Conservation (phyloP, 495 filamentous ascomycete genomes). For the Tuber microsphaerosporum region DNA sequence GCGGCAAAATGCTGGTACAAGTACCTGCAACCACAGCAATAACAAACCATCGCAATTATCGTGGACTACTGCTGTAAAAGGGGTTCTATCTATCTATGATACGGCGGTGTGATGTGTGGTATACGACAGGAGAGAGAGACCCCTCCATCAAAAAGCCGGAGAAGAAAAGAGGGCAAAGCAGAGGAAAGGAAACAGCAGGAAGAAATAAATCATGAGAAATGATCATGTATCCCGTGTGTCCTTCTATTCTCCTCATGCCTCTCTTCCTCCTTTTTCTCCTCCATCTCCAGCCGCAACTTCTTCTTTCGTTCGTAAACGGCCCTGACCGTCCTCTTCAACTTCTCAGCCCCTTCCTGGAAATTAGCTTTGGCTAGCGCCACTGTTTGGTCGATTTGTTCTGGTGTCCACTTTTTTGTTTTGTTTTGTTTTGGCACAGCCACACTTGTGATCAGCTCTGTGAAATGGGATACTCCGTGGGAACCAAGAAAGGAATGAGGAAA, state of each 20-base stretch:
- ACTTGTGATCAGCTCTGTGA: conserved; percentile 7
- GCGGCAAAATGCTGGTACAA: neutral
- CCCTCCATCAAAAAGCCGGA: neutral
- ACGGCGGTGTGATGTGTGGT: neutral
- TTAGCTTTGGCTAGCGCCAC: conserved; percentile 78
- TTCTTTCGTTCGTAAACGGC: conserved; percentile 93
- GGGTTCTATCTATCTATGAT: neutral
- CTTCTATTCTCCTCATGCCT: conserved; percentile 29
- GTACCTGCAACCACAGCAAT: neutral
- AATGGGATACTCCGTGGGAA: neutral
- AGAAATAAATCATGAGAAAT: conserved; percentile 27
- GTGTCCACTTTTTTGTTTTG: conserved; percentile 54
- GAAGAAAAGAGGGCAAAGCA: neutral
- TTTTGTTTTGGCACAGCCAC: conserved; percentile 11
- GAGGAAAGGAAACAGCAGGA: neutral
- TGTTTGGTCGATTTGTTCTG: conserved; percentile 73
- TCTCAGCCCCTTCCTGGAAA: conserved; percentile 69
- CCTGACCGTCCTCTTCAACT: conserved; percentile 66
- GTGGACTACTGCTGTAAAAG: neutral
- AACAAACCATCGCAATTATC: neutral
- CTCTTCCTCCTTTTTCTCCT: conserved; percentile 48
- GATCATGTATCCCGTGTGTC: conserved; percentile 24
- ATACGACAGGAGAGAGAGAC: neutral
- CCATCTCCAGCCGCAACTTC: conserved; percentile 55
- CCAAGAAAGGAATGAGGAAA: conserved; percentile 8